phyloP scores from a whole-genome alignment of 495 filamentous ascomycete genomes.

The Penicillium egyptiacum region DNA sequence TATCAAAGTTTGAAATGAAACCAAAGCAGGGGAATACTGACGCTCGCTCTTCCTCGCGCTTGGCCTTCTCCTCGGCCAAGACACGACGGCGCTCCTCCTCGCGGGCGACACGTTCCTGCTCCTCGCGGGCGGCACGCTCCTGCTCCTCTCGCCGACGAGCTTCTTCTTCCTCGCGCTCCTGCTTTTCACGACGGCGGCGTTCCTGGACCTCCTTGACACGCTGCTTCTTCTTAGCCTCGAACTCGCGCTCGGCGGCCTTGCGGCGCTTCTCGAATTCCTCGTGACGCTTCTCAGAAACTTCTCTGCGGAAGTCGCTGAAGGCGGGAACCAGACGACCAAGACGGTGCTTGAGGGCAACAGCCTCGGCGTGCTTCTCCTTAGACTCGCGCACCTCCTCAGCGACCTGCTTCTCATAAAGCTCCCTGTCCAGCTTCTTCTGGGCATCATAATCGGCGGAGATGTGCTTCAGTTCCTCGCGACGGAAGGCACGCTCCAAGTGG shows the following conservation, averaged over 20 bases:
- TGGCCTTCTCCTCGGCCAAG: conserved; percentile 72
- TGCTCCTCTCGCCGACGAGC: conserved; percentile 74
- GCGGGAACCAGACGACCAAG: conserved; percentile 73
- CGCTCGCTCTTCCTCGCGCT: conserved; percentile 81
- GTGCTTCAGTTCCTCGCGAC: conserved; percentile 92
- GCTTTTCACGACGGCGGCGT: conserved; percentile 66
- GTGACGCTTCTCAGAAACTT: conserved; percentile 79
- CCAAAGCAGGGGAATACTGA: conserved; percentile 36
- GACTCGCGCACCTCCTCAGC: conserved; percentile 74
- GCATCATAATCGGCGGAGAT: conserved; percentile 79
- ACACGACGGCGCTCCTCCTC: conserved; percentile 67
- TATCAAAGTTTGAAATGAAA: conserved; percentile 19
- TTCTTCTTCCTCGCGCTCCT: conserved; percentile 81
- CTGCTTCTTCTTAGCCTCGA: conserved; percentile 82
- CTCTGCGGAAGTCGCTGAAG: conserved; percentile 79
- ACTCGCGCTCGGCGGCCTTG: conserved; percentile 82
- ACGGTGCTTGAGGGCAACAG: conserved; percentile 88
- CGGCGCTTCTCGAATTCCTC: conserved; percentile 94
- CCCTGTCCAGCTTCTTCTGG: conserved; percentile 78
- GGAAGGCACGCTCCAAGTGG: conserved; percentile 94
- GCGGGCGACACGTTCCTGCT: conserved; percentile 71
- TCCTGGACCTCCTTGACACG: conserved; percentile 83
- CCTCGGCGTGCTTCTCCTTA: conserved; percentile 84
- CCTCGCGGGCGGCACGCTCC: conserved; percentile 74
- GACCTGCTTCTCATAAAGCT: conserved; percentile 75